Percentiles rank a stretch among this genome's conserved stretches.
These are phyloP conservation scores for Amphirosellinia nigrospora DNA, from an alignment of 495 filamentous ascomycete species.

Conservation along the genomic window DNA sequence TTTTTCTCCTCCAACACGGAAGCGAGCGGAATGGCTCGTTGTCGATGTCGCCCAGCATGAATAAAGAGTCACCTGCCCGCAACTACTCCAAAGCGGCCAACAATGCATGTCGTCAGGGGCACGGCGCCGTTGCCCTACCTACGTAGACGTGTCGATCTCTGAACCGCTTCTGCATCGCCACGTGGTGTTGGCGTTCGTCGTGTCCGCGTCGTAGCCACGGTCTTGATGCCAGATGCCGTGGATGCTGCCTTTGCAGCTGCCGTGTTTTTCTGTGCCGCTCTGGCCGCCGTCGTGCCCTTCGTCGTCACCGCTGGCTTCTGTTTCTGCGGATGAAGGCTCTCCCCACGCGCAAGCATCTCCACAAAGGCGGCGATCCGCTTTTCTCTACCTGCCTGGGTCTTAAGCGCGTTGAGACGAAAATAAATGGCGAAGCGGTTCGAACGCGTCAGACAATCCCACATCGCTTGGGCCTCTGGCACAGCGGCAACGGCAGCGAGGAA, in stretches of 20 bases:
- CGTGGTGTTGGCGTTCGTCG: background rate
- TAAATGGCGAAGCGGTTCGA: constrained; percentile 36
- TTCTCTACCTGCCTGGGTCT: constrained; percentile 33
- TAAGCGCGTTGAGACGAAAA: constrained; percentile 33
- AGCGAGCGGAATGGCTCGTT: constrained; percentile 3
- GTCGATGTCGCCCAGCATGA: background rate
- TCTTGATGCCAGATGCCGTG: background rate
- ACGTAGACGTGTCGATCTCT: constrained; percentile 11
- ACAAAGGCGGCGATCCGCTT: constrained; percentile 36
- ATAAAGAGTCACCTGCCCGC: background rate
- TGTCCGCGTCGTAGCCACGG: background rate
- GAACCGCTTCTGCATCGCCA: background rate
- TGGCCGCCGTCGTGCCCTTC: background rate
- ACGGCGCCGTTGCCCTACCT: background rate
- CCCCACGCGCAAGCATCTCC: constrained; percentile 31
- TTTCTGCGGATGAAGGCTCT: constrained; percentile 30
- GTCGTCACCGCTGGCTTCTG: constrained; percentile 2
- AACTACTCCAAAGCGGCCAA: background rate
- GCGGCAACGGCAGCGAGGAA: constrained; percentile 31
- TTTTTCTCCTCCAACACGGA: background rate
- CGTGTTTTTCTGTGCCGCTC: background rate
- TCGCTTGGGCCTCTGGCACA: constrained; percentile 28
- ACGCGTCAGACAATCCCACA: constrained; percentile 24
- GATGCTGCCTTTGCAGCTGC: background rate
- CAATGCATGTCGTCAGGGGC: background rate